These are phyloP conservation scores for Aureoboletus auriporus DNA, from an alignment of 768 basidiomycete genomes.

Conservation along the genomic window DNA sequence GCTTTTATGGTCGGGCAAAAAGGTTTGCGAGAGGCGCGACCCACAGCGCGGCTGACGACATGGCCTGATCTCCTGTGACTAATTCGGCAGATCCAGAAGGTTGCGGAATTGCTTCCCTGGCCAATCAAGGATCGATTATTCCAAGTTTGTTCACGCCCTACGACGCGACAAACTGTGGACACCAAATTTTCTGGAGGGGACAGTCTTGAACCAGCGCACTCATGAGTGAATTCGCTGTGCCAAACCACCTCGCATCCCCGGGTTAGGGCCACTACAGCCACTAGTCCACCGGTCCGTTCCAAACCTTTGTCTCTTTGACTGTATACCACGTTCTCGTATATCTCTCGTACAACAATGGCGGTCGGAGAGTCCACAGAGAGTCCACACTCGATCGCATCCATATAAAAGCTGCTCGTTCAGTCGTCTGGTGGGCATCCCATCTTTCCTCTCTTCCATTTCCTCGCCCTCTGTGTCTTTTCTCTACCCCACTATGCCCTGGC, in stretches of 20 bases:
- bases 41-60: constrained; percentile 81
- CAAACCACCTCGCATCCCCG: constrained; percentile 73
- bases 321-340: not conserved
- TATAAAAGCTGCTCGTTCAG: constrained; percentile 9
- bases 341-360: too few species aligned
- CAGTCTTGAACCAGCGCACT: constrained; percentile 93
- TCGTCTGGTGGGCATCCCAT: not conserved
- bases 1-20: constrained; percentile 18
- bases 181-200: constrained; percentile 96
- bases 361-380: too few species aligned
- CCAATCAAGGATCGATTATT: constrained; percentile 82
- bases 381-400: not conserved
- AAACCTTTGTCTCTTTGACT: not conserved
- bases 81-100: constrained; percentile 83
- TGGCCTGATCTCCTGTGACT: constrained; percentile 89
- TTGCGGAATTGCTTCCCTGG: constrained; percentile 95
- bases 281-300: constrained; percentile 45
- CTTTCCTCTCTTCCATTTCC: not conserved
- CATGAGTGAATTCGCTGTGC: constrained; percentile 54
- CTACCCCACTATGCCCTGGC: too few species aligned
- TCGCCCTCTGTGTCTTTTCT: too few species aligned
- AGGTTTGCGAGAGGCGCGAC: constrained; percentile 78
- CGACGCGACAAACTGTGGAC: constrained; percentile 59
- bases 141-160: constrained; percentile 66
- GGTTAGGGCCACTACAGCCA: constrained; percentile 79